A percentile compares a stretch with the other conserved stretches of the same genome.
These are phyloP conservation scores for Xylaria sp. DNA, from an alignment of 2,329 filamentous ascomycete genomes.

Conservation along the genomic window DNA sequence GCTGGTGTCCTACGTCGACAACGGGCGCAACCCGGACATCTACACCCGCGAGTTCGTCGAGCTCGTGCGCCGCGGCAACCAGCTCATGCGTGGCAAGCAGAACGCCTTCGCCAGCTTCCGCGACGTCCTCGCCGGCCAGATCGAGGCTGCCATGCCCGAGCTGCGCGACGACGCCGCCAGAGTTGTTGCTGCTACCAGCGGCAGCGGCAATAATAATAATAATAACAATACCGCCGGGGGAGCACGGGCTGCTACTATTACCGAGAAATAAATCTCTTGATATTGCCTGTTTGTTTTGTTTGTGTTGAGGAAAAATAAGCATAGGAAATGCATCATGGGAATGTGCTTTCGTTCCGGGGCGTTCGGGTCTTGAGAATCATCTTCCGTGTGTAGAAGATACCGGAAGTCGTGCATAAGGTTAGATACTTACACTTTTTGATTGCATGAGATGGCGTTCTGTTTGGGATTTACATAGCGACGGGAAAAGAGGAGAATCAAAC, in stretches of 20 bases:
- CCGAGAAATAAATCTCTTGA: too few species aligned
- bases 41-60: slow-evolving; percentile 80
- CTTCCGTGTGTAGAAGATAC: background rate
- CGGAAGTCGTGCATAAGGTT: background rate
- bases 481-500: background rate
- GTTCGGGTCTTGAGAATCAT: background rate
- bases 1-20: slow-evolving; percentile 75
- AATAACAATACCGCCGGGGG: background rate
- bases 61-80: slow-evolving; percentile 72
- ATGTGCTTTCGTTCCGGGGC: background rate
- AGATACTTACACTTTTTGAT: background rate
- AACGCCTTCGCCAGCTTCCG: slow-evolving; percentile 69
- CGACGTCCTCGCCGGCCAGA: slow-evolving; percentile 70
- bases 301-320: background rate
- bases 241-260: too few species aligned
- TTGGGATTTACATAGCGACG: slow-evolving; percentile 10
- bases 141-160: slow-evolving; percentile 69
- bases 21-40: slow-evolving; percentile 77
- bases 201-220: background rate
- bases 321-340: background rate
- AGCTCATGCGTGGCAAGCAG: slow-evolving; percentile 73
- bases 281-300: background rate
- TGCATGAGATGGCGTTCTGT: slow-evolving; percentile 26
- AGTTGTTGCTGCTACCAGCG: slow-evolving; percentile 61
- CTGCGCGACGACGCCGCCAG: slow-evolving; percentile 62